These are phyloP conservation scores for Cadophora sp. DNA, from an alignment of 2,329 filamentous ascomycete genomes.

Conservation along the genomic window DNA sequence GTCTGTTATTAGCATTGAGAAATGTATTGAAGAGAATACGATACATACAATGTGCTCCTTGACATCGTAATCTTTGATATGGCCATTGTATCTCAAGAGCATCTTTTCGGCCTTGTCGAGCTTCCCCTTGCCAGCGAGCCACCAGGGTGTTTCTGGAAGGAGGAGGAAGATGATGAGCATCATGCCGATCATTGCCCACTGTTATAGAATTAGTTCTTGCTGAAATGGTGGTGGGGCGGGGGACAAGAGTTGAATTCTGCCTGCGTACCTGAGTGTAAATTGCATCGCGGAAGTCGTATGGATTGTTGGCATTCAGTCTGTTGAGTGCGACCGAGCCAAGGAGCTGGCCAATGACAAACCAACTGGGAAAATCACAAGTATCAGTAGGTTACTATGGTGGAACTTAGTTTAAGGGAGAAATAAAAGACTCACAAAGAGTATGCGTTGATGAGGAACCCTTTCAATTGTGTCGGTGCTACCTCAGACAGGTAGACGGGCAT, in stretches of 20 bases:
- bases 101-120: constrained; percentile 39
- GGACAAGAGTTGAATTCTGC: no score
- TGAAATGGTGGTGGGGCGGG: no score
- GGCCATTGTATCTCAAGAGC: constrained; percentile 35
- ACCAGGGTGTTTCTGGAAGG: constrained; percentile 51
- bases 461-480: constrained; percentile 34
- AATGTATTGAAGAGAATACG: constrained; percentile 19
- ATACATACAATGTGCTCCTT: constrained; percentile 43
- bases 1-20: background rate
- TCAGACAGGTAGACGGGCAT: constrained; percentile 36
- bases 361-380: constrained; percentile 38
- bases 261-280: constrained; percentile 53
- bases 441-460: constrained; percentile 31
- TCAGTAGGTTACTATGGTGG: background rate
- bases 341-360: constrained; percentile 53
- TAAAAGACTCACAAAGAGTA: constrained; percentile 32
- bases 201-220: constrained; percentile 14
- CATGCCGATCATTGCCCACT: constrained; percentile 53
- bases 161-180: constrained; percentile 50
- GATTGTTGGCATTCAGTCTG: constrained; percentile 43
- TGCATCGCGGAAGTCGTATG: constrained; percentile 48
- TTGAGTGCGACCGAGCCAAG: constrained; percentile 52
- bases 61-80: constrained; percentile 42
- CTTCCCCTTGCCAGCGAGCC: constrained; percentile 47
- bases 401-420: background rate